Base-by-base conservation (phyloP, 2,329 filamentous ascomycete species). In the Colletotrichum abscissum region DNA sequence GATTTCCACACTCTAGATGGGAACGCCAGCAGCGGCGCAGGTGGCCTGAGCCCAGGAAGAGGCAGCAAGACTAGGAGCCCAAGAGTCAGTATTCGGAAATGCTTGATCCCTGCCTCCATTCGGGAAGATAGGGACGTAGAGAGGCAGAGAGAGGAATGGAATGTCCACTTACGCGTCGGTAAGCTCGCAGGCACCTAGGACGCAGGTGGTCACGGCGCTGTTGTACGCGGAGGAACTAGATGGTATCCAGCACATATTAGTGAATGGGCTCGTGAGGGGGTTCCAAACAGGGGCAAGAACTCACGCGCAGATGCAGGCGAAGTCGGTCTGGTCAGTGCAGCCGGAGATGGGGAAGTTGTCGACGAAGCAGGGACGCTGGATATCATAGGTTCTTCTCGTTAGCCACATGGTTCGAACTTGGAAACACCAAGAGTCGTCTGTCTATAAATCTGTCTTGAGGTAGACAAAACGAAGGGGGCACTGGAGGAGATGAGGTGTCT, bases 251-350 rank as follows among this genome's bases (percentile, higher is more conserved):
- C 8, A 14, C 19, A 16, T 26, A 24, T 63, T 9, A 63, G 26
- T n/a, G 14, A 9, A 9, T 16, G 33, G 33, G 33, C 33, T 33
- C 11, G 33, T 33, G 33, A 33, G 4, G 33, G 33, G 33, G 33
- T 33, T 4, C 33, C 33, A 33, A 33, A 33, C 11, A 12, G 12
- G 19, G n/a, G 26, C 19, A 12, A 19, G 26, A 5, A 59, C 75
- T 42, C 35, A 76, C 74, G 63, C 64, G 73, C 74, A 77, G 49
- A 74, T 33, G 55, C 72, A 74, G 26, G 65, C 63, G 6, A 73
- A 77, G 74, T 75, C 63, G 22, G 65, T 72, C 49, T 74, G 59
- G 12, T 68, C 64, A 33, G 58, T 19, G 49, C 65, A 73, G 2
- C 66, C 75, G 46, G 73, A 75, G 22, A 62, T 6, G 16, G 66